Evolutionary conservation across 1,139 yeast genomes (phyloP), one percentile per base, ranked within the genome.

Genomic region (Geotrichum candidum): DNA sequence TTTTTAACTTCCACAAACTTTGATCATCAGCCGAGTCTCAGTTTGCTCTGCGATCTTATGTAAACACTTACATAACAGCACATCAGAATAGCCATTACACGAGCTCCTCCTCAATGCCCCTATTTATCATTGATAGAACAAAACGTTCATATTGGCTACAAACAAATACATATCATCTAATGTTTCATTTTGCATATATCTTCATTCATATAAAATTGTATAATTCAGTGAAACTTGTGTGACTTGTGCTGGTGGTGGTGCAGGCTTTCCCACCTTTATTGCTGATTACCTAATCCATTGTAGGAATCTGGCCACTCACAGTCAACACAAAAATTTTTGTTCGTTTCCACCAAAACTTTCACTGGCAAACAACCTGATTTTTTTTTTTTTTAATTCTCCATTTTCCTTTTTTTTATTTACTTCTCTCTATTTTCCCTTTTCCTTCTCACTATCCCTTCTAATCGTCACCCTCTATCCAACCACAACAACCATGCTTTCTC

Each of bases 401-500:
- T 25, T 33, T 10, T 33, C 15, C 15, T 46, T 46, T 23, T 46
- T 18, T 18, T 10, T 23, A 23, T 18, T 46, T 9, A 23, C 10
- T 10, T 46, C 51, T 18, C 15, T 23, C 38, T 25, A 15, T 15
- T 45, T 27, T 51, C 55, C 18, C 38, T 53, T 48, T 33, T 48
- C 51, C 38, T 48, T 27, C 23, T 38, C 46, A 10, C 57, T 57
- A 53, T 51, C 41, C 50, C n/a, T 22, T 38, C 51, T 22, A 6
- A 13, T 22, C 33, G 3, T 33, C 46, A 9, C 25, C n/a, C 48
- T 53, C 27, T 33, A 7, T 22, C 51, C 57, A 54, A 25, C 53
- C 45, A 51, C 57, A 54, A 25, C 53, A 51, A 51, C 53, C 54
- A 61, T 62, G 64, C 62, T 62, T 35, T 60, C 65, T 51, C 63